Evolutionary conservation across 306 rosid species (phyloP).

Genomic region (Oxytropis ochrocephala): DNA sequence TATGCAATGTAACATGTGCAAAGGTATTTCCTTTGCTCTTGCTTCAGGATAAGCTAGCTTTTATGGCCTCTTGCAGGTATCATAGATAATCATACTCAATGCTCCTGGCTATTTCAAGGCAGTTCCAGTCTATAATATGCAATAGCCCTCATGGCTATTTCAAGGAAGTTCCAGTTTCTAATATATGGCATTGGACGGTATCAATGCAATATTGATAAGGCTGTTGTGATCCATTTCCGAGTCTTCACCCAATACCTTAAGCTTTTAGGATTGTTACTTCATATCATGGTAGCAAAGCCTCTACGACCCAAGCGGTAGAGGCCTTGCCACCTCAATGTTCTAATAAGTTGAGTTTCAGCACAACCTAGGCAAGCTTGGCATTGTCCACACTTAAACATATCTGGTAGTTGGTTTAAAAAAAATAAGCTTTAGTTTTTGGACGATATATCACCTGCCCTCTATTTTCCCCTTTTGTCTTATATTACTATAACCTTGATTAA

Average conservation of each 20-base stretch:
- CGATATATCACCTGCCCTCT: not conserved
- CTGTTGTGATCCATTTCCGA: not conserved
- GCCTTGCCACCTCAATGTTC: not conserved
- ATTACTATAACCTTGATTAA: not conserved
- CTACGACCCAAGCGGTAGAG: not conserved
- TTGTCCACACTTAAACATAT: not conserved
- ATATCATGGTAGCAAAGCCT: not conserved
- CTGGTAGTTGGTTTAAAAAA: not conserved
- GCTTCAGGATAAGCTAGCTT: not conserved
- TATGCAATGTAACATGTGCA: not conserved
- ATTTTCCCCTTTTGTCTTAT: not conserved
- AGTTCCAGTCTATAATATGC: too few relatives aligned
- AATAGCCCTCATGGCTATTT: not conserved
- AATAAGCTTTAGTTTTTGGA: not conserved
- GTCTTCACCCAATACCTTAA: not conserved
- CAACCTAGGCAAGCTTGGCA: not conserved
- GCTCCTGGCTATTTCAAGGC: too few relatives aligned
- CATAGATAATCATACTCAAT: too few relatives aligned
- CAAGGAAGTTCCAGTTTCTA: not conserved
- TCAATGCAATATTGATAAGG: not conserved
- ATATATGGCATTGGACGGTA: not conserved
- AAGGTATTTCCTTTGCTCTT: not conserved
- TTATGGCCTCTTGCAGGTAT: not conserved
- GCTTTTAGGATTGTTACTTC: not conserved
- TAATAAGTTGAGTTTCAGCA: not conserved